Evolutionary conservation across 2,329 filamentous ascomycete species (phyloP), one percentile per base, ranked within the genome.

Genomic region (Shiraia bambusicola): DNA sequence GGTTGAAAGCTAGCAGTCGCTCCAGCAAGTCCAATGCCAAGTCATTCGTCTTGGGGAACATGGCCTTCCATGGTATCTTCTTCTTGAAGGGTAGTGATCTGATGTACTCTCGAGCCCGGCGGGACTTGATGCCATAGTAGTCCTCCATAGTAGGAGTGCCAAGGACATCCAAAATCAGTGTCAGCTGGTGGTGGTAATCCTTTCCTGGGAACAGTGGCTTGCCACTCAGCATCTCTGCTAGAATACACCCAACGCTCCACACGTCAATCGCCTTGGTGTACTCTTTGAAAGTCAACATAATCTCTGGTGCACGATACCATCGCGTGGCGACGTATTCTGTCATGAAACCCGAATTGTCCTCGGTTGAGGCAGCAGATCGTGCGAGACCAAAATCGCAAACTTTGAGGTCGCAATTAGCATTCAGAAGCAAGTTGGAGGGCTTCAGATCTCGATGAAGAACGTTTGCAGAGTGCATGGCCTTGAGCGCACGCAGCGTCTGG

Each of bases 271-370:
- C 93, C 74, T 97, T 98, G 61, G 93, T 98, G 76, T 98, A 98
- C 74, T 98, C 93, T 76, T 98, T 97, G 79, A 97, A 98, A 10
- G 93, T 98, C 75, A 98, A 86, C 93, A 98, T 98, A 71, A 98
- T 98, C 70, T 98, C 93, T 3, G 93, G 93, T 5, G 93, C 93
- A 72, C 93, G 90, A 74, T 98, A 98, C 93, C 93, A 98, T 63
- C 93, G 86, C 33, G 93, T 98, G 37, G 93, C 93, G 42, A 98
- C 93, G 69, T 98, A 98, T 94, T 98, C 93, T 12, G 93, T 98
- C 93, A 98, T 98, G 81, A 98, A 98, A 15, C 93, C 93, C n/a
- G 92, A 96, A 74, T 98, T 98, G 72, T 98, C 93, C 66, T 98
- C 93, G 57, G 94, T 94, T 8, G 92, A 96, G 7, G 93, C 93